Evolutionary conservation across 345 rosid genomes (phyloP).

Genomic region (Eucalyptus pauciflora): DNA sequence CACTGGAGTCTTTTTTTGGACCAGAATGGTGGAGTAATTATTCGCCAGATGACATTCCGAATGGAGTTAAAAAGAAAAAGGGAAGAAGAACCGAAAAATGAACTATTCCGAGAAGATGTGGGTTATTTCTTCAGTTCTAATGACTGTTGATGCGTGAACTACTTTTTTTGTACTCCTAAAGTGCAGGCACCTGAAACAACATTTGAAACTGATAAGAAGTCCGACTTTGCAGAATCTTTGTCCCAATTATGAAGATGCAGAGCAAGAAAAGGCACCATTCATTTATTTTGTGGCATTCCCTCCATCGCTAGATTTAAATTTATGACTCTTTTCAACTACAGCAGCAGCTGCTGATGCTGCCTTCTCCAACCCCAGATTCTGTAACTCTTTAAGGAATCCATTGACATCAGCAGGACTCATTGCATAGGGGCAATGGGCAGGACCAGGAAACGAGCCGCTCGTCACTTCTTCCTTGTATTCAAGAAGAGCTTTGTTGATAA

Average conservation of each 20-base stretch:
- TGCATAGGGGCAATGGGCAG: conserved; percentile 67
- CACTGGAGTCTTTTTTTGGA: background rate
- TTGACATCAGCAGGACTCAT: conserved; percentile 35
- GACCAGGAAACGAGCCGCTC: conserved; percentile 63
- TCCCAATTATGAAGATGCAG: background rate
- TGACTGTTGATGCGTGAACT: background rate
- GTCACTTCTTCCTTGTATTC: conserved; percentile 77
- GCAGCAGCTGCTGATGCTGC: conserved; percentile 64
- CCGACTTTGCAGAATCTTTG: background rate
- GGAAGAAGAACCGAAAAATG: background rate
- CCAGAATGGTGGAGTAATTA: background rate
- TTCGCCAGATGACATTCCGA: background rate
- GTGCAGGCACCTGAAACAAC: background rate
- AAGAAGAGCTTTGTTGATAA: conserved; percentile 59
- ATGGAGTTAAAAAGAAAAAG: background rate
- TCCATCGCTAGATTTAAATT: background rate
- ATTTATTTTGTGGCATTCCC: background rate
- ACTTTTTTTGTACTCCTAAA: background rate
- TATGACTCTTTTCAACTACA: conserved; percentile 35
- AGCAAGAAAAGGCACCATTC: background rate
- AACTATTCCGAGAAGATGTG: background rate
- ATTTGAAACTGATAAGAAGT: background rate
- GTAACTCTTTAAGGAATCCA: conserved; percentile 61
- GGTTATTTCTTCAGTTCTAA: background rate
- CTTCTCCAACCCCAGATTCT: conserved; percentile 53